Base-by-base conservation (phyloP, 2,329 filamentous ascomycete species). In the Aspergillus puulaauensis region DNA sequence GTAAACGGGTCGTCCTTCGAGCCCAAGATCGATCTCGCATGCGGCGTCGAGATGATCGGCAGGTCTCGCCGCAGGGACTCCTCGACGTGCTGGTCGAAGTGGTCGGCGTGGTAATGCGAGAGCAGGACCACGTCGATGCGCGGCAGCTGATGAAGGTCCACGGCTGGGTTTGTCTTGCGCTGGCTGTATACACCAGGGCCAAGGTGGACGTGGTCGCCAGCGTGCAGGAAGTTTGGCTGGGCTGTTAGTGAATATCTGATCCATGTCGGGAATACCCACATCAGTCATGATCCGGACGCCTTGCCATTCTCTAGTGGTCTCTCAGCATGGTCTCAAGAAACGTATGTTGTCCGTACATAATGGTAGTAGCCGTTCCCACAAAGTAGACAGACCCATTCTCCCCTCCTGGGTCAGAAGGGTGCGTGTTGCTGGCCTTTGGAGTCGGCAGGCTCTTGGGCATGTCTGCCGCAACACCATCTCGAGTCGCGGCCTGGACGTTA, bases 151-250 rank as follows among this genome's bases (percentile, higher is more conserved):
- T 85, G 77, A 5, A 89, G 68, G 56, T 87, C 81, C 15, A 89
- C 76, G 0, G 83, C 83, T 21, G 86, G 86, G 61, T 89, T 82
- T 0, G 82, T 87, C 23, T 72, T 70, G 2, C 86, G 77, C 23
- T 76, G 77, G 1, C 77, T 81, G 2, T 78, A 82, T 2, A 88
- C 84, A 1, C 85, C 85, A 0, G 86, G 86, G 0, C 86, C 86
- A 1, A 89, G 79, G 67, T 89, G 86, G 8, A 89, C 85, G 63
- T 88, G 83, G 64, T 88, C 85, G 33, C 86, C 85, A 1, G 81
- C 80, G 64, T 87, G 86, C 0, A 89, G 78, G 71, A 89, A 89
- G 70, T 88, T 87, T 8, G 85, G 83, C 68, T 83, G 37, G 23
- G 0, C 4, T 37, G 12, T 45, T 12, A 45, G 45, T 23, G 12